A percentile compares a stretch with the other conserved stretches of the same genome.
Conservation (phyloP, 345 rosid genomes). For the Geranium brycei region DNA sequence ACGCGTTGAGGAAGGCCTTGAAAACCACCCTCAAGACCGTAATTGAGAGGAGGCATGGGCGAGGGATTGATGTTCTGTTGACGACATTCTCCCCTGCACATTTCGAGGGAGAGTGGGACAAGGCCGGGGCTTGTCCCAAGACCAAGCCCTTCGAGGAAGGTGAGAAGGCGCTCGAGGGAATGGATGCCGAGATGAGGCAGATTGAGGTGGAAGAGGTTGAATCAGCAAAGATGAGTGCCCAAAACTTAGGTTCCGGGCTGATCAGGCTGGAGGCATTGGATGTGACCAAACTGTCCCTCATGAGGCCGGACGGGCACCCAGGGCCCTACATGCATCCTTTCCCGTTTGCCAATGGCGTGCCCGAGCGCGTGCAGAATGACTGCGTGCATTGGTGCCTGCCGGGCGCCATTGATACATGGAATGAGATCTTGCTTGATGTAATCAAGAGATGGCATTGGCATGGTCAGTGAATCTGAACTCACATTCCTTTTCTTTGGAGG, state of each 20-base stretch:
- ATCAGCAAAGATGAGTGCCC: constrained; percentile 26
- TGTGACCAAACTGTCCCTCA: constrained; percentile 46
- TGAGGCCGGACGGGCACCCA: constrained; percentile 89
- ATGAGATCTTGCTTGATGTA: constrained; percentile 54
- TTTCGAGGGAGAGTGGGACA: constrained; percentile 95
- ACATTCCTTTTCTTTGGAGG: background rate
- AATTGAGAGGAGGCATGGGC: constrained; percentile 17
- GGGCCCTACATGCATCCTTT: constrained; percentile 74
- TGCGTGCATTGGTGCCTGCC: constrained; percentile 98
- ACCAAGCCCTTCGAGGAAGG: constrained; percentile 56
- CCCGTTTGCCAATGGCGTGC: constrained; percentile 66
- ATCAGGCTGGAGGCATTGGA: constrained; percentile 59
- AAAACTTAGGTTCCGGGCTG: constrained; percentile 6
- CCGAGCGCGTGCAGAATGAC: constrained; percentile 72
- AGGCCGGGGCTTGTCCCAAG: constrained; percentile 73
- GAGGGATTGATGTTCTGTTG: constrained; percentile 26
- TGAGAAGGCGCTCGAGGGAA: constrained; percentile 55
- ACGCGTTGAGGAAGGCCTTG: constrained; percentile 55
- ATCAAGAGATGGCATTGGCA: constrained; percentile 57
- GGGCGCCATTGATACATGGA: constrained; percentile 92
- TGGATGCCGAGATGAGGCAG: constrained; percentile 58
- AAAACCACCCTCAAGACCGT: constrained; percentile 48
- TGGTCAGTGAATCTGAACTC: constrained; percentile 9
- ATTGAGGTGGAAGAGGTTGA: constrained; percentile 56
- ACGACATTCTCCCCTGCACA: constrained; percentile 85